These are phyloP conservation scores for Nicotiana benthamiana DNA, from an alignment of 257 asterid genomes.

Conservation along the genomic window DNA sequence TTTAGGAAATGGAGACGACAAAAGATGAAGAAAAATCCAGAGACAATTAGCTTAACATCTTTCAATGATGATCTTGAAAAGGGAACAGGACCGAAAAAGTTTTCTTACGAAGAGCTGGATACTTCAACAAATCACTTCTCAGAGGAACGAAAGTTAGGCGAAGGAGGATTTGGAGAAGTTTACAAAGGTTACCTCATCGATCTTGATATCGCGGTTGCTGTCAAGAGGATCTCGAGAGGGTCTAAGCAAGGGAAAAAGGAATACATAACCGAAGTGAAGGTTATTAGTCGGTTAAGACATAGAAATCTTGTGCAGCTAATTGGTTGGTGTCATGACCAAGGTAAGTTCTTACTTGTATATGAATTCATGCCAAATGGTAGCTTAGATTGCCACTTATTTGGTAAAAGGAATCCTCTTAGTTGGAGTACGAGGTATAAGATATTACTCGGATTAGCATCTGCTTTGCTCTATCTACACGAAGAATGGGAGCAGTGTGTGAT, in stretches of 20 bases:
- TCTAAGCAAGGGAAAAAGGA: constrained; percentile 34
- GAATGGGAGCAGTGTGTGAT: constrained; percentile 39
- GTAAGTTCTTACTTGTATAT: constrained; percentile 32
- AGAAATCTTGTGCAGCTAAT: constrained; percentile 29
- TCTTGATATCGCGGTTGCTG: constrained; percentile 27
- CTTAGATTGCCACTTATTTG: constrained; percentile 24
- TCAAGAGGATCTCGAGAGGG: constrained; percentile 27
- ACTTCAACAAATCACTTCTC: constrained; percentile 31
- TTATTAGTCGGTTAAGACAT: constrained; percentile 29
- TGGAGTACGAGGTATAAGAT: constrained; percentile 29
- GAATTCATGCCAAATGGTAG: constrained; percentile 35
- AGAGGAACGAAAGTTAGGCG: constrained; percentile 24
- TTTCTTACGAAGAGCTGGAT: constrained; percentile 22
- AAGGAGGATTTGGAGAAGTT: constrained; percentile 36
- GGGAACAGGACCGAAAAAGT: constrained; percentile 35
- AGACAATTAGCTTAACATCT: constrained; percentile 15
- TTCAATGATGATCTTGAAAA: constrained; percentile 33
- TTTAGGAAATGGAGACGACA: constrained; percentile 15
- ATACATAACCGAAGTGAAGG: constrained; percentile 34
- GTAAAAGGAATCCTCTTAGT: constrained; percentile 15
- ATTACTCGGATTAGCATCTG: constrained; percentile 26
- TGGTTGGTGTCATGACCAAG: constrained; percentile 38
- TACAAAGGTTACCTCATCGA: constrained; percentile 24
- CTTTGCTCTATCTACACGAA: constrained; percentile 34
- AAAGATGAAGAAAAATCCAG: neutral